Evolutionary conservation across 352 stramenopile genomes (phyloP).

Genomic region (Globisporangium rhizosaccharum): DNA sequence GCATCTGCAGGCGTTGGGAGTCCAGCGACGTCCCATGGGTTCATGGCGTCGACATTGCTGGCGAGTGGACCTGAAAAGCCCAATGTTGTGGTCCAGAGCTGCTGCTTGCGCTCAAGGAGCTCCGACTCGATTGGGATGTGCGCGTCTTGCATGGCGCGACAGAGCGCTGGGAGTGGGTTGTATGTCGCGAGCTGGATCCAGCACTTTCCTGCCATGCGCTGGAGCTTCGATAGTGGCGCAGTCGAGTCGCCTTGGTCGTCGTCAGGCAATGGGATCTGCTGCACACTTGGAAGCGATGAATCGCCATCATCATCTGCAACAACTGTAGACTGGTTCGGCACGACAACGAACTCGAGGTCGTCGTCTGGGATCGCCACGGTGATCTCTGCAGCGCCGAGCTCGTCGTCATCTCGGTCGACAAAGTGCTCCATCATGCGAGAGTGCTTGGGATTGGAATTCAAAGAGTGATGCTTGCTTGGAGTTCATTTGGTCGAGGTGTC

Average conservation of each 20-base stretch:
- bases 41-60: no score
- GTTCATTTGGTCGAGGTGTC: no score
- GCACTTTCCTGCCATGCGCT: constrained; percentile 8
- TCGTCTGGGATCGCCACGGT: constrained; percentile 5
- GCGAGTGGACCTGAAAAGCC: constrained; percentile 2
- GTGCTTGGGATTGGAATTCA: no score
- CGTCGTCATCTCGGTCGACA: neutral
- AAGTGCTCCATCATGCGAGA: neutral
- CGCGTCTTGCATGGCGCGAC: constrained; percentile 9
- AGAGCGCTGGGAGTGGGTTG: constrained; percentile 15
- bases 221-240: neutral
- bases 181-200: constrained; percentile 12
- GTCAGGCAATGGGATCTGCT: neutral
- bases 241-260: neutral
- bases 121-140: constrained; percentile 8
- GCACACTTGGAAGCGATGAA: neutral
- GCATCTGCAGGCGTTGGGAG: neutral
- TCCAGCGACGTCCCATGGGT: no score
- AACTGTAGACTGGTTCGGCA: neutral
- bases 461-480: no score
- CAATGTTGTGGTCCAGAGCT: neutral
- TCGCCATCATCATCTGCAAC: neutral
- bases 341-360: constrained; percentile 2
- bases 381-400: neutral
- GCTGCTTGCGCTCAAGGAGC: neutral